A percentile compares a stretch with the other conserved stretches of the same genome.
phyloP scores from a whole-genome alignment of 768 basidiomycete species.

The Phanerochaete sordida region DNA sequence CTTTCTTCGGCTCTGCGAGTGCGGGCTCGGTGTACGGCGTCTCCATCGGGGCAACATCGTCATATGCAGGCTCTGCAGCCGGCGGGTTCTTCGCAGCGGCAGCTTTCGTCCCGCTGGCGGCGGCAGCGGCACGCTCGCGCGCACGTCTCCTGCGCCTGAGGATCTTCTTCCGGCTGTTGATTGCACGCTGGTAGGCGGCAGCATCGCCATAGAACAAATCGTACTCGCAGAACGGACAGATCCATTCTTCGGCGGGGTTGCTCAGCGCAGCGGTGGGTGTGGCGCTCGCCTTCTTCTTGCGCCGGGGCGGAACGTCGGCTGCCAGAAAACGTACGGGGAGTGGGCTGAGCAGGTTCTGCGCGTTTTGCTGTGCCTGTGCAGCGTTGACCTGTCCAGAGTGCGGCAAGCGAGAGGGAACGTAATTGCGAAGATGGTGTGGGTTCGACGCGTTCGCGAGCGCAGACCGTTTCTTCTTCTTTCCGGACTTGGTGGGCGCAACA shows the following conservation, averaged over 20 bases:
- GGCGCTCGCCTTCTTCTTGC: conserved; percentile 22
- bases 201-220: conserved; percentile 88
- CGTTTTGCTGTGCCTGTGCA: conserved; percentile 36
- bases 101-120: conserved; percentile 40
- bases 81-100: conserved; percentile 26
- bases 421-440: conserved; percentile 93
- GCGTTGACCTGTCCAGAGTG: conserved; percentile 33
- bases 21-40: background rate
- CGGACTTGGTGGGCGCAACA: conserved; percentile 22
- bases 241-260: conserved; percentile 81
- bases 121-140: conserved; percentile 60
- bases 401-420: conserved; percentile 81
- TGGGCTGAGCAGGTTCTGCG: conserved; percentile 53
- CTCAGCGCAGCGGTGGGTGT: conserved; percentile 35
- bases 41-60: background rate
- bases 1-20: background rate
- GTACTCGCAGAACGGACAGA: conserved; percentile 94
- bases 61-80: conserved; percentile 12
- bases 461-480: conserved; percentile 93
- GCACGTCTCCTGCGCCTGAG: conserved; percentile 66
- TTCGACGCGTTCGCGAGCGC: conserved; percentile 91
- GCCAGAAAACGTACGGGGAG: conserved; percentile 63
- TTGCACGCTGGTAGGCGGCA: conserved; percentile 54
- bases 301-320: conserved; percentile 58
- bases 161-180: conserved; percentile 76